Evolutionary conservation across 768 basidiomycete genomes (phyloP), one percentile per base, ranked within the genome.

Genomic region (Cubamyces lactineus): DNA sequence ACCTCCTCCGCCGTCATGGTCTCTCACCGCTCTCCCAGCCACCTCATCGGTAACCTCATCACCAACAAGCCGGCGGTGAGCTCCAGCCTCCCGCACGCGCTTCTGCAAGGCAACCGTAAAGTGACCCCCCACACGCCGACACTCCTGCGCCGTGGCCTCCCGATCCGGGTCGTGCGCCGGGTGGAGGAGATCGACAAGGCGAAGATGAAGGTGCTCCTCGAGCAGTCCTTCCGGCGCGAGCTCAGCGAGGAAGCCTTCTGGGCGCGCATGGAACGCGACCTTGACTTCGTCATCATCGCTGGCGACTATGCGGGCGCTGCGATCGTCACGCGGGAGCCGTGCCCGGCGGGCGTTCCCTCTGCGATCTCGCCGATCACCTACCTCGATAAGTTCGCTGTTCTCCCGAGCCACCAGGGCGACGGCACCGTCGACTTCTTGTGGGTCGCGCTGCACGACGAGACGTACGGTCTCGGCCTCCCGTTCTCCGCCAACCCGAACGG

Each of bases 381-480:
- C 76, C 86, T 99, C 50, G 97, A 99, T 82, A 99, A 99, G 77
- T 99, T 99, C 73, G 96, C 96, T 16, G 95, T 99, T 42, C 81
- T 96, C 41, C 97, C 97, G 2, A 87, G 82, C 62, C 87, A 98
- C 71, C 97, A 99, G 75, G 97, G 97, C 21, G 96, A 98, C 70
- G 97, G 97, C 17, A 98, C 97, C 0, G 97, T 98, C 60, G 97
- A 99, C 77, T 99, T 99, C 79, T 79, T 99, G 40, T 99, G 97
- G 97, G 96, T 98, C 45, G 96, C 96, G 16, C 78, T 99, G 52
- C 94, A 98, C 67, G 97, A 99, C 74, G 97, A 99, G 76, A 94
- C 97, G 9, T 99, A 96, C 69, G 97, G 97, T 21, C 85, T 98
- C 17, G 97, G 97, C 0, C 85, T 96, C 53, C 88, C 91, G 9